Conservation (phyloP, 2,329 filamentous ascomycete genomes). For the Rugonectria rugulosa region DNA sequence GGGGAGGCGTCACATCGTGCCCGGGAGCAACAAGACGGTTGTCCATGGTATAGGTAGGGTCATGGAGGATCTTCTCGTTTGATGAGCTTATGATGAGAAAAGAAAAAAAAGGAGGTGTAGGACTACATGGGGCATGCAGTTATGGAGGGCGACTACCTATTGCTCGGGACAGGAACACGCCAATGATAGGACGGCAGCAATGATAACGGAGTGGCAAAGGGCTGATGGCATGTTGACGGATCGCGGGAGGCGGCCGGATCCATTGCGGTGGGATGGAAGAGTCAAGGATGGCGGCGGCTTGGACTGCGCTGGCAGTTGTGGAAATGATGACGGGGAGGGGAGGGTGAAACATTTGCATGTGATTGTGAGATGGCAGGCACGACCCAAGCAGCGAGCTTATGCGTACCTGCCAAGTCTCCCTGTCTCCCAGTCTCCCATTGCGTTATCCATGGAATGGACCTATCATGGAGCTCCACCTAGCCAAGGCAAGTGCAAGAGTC, state of each 20-base stretch:
- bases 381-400: conserved; percentile 1
- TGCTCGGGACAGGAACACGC: conserved; percentile 16
- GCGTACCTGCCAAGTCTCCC: conserved; percentile 16
- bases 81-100: conserved; percentile 8
- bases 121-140: background rate
- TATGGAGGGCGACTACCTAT: background rate
- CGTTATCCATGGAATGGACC: conserved; percentile 8
- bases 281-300: background rate
- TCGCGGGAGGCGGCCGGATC: conserved; percentile 7
- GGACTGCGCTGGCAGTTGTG: background rate
- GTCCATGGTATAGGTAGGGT: conserved; percentile 28
- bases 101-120: conserved; percentile 1
- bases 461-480: conserved; percentile 1
- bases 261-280: conserved; percentile 11
- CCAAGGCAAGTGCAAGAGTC: too few relatives aligned
- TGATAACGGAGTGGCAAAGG: conserved; percentile 34
- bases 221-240: conserved; percentile 29
- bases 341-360: conserved; percentile 37
- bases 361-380: conserved; percentile 24
- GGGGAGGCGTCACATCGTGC: conserved; percentile 29
- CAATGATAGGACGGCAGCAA: conserved; percentile 28
- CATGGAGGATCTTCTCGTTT: conserved; percentile 15
- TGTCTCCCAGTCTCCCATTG: too few relatives aligned
- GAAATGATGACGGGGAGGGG: conserved; percentile 24
- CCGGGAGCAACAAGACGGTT: conserved; percentile 23